Base-by-base conservation (phyloP, 2,329 filamentous ascomycete species). In the Penicillium expansum region DNA sequence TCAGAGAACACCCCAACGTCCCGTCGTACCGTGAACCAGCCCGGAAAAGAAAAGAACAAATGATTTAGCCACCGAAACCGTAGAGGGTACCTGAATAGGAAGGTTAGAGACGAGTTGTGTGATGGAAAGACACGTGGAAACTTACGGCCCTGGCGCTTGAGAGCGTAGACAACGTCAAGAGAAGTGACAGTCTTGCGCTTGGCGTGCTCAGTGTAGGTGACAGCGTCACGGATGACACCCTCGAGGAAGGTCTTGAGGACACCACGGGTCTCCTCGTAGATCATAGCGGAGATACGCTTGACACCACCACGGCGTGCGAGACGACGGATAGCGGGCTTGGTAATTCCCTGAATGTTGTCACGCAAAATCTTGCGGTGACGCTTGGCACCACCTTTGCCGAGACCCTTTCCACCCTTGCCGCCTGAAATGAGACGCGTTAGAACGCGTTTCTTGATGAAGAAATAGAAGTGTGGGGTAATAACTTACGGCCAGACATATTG, bases 261-360 rank as follows among this genome's bases (percentile, higher is more conserved):
- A 83, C 87, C 87, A 74, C 88, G 88, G 70, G 88, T 91, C 82
- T 91, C 86, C 77, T 90, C 88, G 82, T 91, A 91, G 82, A 91
- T 91, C 88, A 90, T 95, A 77, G 92, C 92, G 74, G 92, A 96
- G 75, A 97, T 97, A 96, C 92, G 92, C 91, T 97, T 97, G 86
- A 97, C 92, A 92, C 92, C 92, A 80, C 92, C 92, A 94, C 92
- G 92, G 82, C 92, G 92, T 67, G 92, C 92, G 78, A 97, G 92
- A 95, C 92, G 92, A 74, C 92, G 89, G 81, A 97, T 97, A 73
- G 92, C 92, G 72, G 92, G 92, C 90, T 97, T 97, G 76, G 92
- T 97, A 77, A 97, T 97, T 82, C 92, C 92, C 84, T 97, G 92
- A 77, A 97, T 97, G 90, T 96, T 97, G 89, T 96, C 92, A 82